Base-by-base conservation (phyloP, 2,329 filamentous ascomycete species). In the Colletotrichum sp. region DNA sequence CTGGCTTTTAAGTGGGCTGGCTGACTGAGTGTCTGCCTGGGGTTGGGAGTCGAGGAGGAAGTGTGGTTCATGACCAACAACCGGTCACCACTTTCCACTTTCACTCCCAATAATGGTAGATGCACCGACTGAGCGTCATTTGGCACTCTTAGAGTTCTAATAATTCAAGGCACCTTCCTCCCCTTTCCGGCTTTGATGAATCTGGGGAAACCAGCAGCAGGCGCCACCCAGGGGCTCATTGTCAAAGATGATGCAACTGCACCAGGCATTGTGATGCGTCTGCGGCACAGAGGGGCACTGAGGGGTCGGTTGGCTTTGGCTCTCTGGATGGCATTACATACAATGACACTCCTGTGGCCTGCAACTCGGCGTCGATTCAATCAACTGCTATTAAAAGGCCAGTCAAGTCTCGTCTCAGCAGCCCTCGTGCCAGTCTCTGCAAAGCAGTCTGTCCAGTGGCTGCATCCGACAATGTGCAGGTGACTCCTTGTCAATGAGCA, bases 401-500 rank as follows among this genome's bases (percentile, higher is more conserved):
- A 48, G 52, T 55, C 48, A 52, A 68, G 66, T 36, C 52, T 48
- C 60, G 24, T 30, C 39, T 52, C 43, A 52, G 43, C 55, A 26
- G 21, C 55, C 59, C 61, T 48, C 61, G 43, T 72, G 68, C 61
- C 72, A 63, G 68, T 28, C 69, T 72, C 72, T 70, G 71, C 57
- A 39, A 63, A 26, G 30, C 59, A 24, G 24, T 28, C 16, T 63
- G 30, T 60, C 57, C 66, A 71, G 55, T 67, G 55, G 65, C 26
- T 63, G 59, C 48, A 59, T 68, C 34, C 16, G 34, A 65, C 70
- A 21, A n/a, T 43, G 26, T 24, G 64, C 70, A 73, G 74, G 74
- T 76, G 70, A 73, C 64, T 64, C 57, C 48, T 34, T 39, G 57
- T 57, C 59, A 55, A 16, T 34, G 28, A 70, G 34, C 26, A 52